Conservation (phyloP, 2,329 filamentous ascomycete genomes). For the Epichloe sp. region DNA sequence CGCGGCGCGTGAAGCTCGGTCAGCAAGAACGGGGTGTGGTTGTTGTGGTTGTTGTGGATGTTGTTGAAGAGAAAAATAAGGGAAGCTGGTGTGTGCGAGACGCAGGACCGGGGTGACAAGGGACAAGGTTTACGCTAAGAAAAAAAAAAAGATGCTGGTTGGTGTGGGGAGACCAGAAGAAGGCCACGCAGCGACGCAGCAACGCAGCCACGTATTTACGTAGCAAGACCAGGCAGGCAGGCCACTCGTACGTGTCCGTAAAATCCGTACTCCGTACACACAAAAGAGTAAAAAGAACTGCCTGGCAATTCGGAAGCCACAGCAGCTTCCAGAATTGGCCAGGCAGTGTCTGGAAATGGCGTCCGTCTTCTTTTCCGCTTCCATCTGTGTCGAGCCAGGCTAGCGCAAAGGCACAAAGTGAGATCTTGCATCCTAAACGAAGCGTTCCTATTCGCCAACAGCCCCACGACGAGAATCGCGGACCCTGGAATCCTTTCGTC, state of each 20-base stretch:
- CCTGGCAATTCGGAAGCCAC: too few species aligned
- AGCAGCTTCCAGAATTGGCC: too few species aligned
- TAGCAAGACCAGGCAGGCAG: too few species aligned
- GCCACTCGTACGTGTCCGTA: too few species aligned
- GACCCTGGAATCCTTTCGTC: background rate
- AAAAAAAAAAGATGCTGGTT: background rate
- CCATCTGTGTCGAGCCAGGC: too few species aligned
- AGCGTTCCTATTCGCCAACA: background rate
- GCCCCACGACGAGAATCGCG: background rate
- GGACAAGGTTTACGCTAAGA: background rate
- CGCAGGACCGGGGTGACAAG: background rate
- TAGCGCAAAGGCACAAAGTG: background rate
- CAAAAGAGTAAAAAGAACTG: too few species aligned
- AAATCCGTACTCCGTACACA: too few species aligned
- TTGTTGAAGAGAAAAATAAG: background rate
- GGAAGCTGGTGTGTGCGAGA: background rate
- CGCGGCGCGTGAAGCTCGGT: constrained; percentile 3
- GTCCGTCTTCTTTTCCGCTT: too few species aligned
- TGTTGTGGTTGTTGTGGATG: background rate
- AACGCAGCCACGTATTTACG: too few species aligned
- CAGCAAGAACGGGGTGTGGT: constrained; percentile 7
- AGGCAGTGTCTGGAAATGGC: background rate
- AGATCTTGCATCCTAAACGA: background rate
- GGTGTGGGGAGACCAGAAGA: too few species aligned
- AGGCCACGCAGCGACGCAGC: too few species aligned